These are phyloP conservation scores for Begonia fuchsioides DNA, from an alignment of 306 rosid genomes.

Conservation along the genomic window DNA sequence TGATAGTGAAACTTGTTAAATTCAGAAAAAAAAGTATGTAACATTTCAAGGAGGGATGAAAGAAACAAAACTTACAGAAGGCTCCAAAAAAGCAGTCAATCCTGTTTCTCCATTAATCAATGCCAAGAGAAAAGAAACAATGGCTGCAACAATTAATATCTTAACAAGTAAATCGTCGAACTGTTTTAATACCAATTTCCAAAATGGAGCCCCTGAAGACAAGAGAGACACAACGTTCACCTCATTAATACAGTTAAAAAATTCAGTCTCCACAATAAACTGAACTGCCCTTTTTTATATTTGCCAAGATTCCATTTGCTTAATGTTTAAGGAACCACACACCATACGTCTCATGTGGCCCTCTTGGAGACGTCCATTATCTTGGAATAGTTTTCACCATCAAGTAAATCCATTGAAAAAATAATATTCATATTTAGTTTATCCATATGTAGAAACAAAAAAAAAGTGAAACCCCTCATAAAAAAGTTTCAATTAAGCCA, in stretches of 20 bases:
- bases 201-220: slow-evolving; percentile 76
- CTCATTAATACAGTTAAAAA: no score
- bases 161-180: slow-evolving; percentile 94
- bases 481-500: not conserved
- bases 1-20: no score
- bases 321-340: no score
- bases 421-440: no score
- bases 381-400: no score
- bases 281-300: no score
- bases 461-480: not conserved
- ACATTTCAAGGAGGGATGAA: not conserved
- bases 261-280: no score
- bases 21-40: not conserved
- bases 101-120: slow-evolving; percentile 89
- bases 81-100: slow-evolving; percentile 87
- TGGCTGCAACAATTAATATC: slow-evolving; percentile 77
- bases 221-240: slow-evolving; percentile 4
- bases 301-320: no score
- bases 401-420: no score
- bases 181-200: slow-evolving; percentile 90
- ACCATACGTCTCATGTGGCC: no score
- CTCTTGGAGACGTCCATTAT: no score
- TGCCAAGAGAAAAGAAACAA: slow-evolving; percentile 77
- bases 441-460: not conserved
- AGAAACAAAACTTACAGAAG: slow-evolving; percentile 55